Evolutionary conservation across 257 asterid species (phyloP).

Genomic region (Solanum appendiculatum): DNA sequence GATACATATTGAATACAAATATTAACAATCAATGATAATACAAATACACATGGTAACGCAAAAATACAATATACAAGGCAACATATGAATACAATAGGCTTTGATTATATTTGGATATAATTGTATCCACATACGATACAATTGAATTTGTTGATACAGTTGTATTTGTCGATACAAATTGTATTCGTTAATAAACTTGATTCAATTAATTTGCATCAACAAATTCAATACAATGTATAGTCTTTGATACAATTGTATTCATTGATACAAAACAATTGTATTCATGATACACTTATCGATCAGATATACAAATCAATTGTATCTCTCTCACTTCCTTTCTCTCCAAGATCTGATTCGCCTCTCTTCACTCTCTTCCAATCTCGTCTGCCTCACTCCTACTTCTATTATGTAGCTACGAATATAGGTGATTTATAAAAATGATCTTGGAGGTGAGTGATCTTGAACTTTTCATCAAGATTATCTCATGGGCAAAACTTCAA

Average conservation of each 20-base stretch:
- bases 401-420: not conserved
- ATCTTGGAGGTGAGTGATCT: not conserved
- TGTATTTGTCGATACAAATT: not conserved
- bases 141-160: too few species aligned
- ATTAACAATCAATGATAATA: too few species aligned
- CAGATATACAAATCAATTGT: not conserved
- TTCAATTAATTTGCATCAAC: not conserved
- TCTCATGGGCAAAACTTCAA: not conserved
- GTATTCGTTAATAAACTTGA: not conserved
- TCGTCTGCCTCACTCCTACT: accelerated
- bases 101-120: too few species aligned
- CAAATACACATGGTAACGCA: too few species aligned
- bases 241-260: not conserved
- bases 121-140: too few species aligned
- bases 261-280: not conserved
- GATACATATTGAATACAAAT: too few species aligned
- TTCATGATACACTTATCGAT: too few species aligned
- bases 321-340: not conserved
- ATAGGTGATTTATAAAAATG: not conserved
- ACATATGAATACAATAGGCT: too few species aligned
- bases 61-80: too few species aligned
- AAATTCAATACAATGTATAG: too few species aligned
- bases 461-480: not conserved
- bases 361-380: too few species aligned
- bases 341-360: accelerated